Evolutionary conservation across 176 grass and related monocot genomes (phyloP).

Genomic region (Cymbopogon citratus): DNA sequence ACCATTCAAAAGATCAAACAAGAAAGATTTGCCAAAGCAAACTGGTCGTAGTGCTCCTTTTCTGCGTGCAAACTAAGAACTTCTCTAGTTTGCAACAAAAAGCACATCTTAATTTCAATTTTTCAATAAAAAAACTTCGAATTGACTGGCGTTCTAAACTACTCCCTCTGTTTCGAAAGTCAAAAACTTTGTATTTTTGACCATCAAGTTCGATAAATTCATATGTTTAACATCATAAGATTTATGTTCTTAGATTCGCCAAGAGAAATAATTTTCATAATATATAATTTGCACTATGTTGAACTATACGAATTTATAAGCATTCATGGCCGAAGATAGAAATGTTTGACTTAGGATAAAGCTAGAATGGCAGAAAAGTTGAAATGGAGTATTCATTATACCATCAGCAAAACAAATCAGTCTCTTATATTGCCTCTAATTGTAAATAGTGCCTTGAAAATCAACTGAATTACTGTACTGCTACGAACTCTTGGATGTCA

Average conservation of each 20-base stretch:
- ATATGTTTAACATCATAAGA: neutral
- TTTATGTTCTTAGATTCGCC: too few relatives aligned
- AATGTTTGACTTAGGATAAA: neutral
- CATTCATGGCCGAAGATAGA: neutral
- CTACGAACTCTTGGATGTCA: neutral
- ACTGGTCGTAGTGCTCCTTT: neutral
- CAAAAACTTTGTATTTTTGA: neutral
- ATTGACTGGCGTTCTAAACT: neutral
- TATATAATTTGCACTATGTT: neutral
- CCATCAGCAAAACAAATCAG: neutral
- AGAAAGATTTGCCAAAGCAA: neutral
- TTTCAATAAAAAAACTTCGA: neutral
- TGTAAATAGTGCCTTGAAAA: neutral
- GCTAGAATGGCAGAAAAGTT: neutral
- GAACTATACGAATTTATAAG: neutral
- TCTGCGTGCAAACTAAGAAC: neutral
- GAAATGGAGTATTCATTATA: neutral
- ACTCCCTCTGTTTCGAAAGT: neutral
- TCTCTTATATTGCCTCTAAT: neutral
- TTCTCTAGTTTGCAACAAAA: neutral
- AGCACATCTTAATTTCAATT: neutral
- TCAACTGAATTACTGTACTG: neutral
- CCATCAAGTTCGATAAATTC: neutral
- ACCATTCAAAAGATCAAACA: neutral
- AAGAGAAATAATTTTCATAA: too few relatives aligned